A percentile compares a stretch with the other conserved stretches of the same genome.
These are phyloP conservation scores for Erysimum cheiranthoides DNA, from an alignment of 345 rosid species.

Conservation along the genomic window DNA sequence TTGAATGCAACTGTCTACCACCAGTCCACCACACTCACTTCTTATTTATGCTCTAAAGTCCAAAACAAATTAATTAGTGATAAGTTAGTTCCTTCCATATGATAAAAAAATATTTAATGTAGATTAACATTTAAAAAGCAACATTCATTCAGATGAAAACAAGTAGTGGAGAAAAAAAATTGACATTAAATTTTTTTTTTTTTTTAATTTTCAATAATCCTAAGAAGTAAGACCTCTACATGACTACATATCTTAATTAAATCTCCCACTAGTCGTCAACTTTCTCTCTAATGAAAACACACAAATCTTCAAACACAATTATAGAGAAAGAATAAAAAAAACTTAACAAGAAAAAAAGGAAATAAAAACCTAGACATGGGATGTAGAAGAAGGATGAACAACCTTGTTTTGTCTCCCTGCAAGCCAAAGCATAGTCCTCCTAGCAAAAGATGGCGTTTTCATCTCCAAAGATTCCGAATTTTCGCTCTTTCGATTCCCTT, in stretches of 20 bases:
- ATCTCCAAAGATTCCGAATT: slow-evolving; percentile 41
- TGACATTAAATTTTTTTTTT: too few relatives aligned
- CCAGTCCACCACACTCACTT: too few relatives aligned
- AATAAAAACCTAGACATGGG: slow-evolving; percentile 39
- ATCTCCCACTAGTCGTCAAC: slow-evolving; percentile 22
- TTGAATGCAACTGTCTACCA: too few relatives aligned
- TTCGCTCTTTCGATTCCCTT: slow-evolving; percentile 25
- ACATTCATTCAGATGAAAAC: too few relatives aligned
- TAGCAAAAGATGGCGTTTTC: slow-evolving; percentile 88
- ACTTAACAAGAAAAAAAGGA: background rate
- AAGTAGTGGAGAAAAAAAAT: too few relatives aligned
- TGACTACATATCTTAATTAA: slow-evolving; percentile 11
- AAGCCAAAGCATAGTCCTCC: slow-evolving; percentile 87
- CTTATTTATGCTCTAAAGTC: too few relatives aligned
- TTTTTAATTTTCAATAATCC: background rate
- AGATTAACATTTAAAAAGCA: too few relatives aligned
- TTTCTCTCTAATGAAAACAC: slow-evolving; percentile 22
- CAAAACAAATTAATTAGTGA: too few relatives aligned
- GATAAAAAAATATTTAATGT: too few relatives aligned
- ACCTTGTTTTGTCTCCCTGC: slow-evolving; percentile 82
- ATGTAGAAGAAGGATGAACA: slow-evolving; percentile 68
- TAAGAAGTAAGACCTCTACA: slow-evolving; percentile 21
- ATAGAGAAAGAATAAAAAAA: background rate
- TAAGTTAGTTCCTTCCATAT: too few relatives aligned
- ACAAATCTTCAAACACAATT: slow-evolving; percentile 3